A percentile compares a stretch with the other conserved stretches of the same genome.
Evolutionary conservation across 1,284 basidiomycete species (phyloP).

Genomic region (Cystobasidium pallidum): DNA sequence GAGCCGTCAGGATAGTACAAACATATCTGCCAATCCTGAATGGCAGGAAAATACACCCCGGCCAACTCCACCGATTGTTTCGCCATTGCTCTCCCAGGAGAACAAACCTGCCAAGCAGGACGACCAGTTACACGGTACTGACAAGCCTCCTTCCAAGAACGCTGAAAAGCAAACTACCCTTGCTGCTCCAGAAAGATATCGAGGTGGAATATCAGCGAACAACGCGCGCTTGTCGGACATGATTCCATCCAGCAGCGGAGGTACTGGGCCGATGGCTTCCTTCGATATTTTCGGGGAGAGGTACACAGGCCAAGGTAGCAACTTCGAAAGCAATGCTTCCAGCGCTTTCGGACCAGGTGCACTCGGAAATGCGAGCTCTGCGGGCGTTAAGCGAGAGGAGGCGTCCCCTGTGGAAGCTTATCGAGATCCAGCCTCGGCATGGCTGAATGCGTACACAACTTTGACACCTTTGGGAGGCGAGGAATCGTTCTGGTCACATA

Average conservation of each 20-base stretch:
- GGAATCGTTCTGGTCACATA: conserved; percentile 19
- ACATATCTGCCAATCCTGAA: not conserved
- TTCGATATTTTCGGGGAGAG: conserved; percentile 12
- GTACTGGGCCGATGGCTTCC: not conserved
- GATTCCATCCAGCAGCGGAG: not conserved
- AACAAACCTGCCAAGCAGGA: not conserved
- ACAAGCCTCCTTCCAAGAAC: not conserved
- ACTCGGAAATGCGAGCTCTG: not conserved
- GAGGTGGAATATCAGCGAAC: not conserved
- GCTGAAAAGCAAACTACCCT: not conserved
- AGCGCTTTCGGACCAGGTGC: conserved; percentile 2
- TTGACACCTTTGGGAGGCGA: conserved; percentile 15
- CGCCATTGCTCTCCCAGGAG: not conserved
- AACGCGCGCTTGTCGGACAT: conserved; percentile 6
- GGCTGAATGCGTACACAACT: conserved; percentile 26
- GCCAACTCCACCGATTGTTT: not conserved
- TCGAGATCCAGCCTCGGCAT: conserved; percentile 21
- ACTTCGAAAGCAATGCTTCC: not conserved
- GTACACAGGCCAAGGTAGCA: not conserved
- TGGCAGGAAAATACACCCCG: conserved; percentile 7
- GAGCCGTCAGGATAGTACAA: not conserved
- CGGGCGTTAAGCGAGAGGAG: conserved; percentile 9
- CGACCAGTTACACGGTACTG: not conserved
- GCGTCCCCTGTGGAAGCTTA: conserved; percentile 2
- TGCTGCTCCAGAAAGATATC: not conserved